These are phyloP conservation scores for Hypomyces perniciosus DNA, from an alignment of 2,329 filamentous ascomycete species.

Conservation along the genomic window DNA sequence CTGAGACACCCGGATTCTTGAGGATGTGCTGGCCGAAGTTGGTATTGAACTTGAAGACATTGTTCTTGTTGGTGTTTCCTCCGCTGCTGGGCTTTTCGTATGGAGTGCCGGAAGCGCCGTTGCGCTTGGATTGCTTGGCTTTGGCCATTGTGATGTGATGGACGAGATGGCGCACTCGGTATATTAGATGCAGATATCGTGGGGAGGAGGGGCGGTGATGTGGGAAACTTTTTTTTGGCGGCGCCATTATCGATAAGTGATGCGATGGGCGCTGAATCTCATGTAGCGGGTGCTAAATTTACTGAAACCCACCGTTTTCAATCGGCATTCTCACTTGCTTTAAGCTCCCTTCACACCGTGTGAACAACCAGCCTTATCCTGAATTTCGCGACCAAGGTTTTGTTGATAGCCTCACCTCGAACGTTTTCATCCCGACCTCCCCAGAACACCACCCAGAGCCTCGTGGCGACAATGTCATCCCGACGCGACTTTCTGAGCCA, in stretches of 20 bases:
- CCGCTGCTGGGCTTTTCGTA: conserved; percentile 35
- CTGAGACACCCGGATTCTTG: conserved; percentile 82
- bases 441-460: neutral
- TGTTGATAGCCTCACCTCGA: conserved; percentile 3
- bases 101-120: conserved; percentile 36
- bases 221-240: conserved; percentile 17
- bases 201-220: conserved; percentile 12
- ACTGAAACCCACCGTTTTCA: rapidly evolving
- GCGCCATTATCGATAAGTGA: conserved; percentile 20
- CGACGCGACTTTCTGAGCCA: conserved; percentile 86
- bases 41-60: conserved; percentile 97
- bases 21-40: conserved; percentile 83
- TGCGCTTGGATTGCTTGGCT: conserved; percentile 46
- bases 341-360: conserved; percentile 6
- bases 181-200: conserved; percentile 18
- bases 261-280: neutral
- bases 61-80: conserved; percentile 49
- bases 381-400: conserved; percentile 3
- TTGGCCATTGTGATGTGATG: conserved; percentile 43
- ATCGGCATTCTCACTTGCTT: neutral
- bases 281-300: neutral
- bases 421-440: neutral
- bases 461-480: conserved; percentile 40
- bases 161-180: conserved; percentile 1
- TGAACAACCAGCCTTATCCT: conserved; percentile 1